Percentiles rank a stretch among this genome's conserved stretches.
phyloP scores from a whole-genome alignment of 768 basidiomycete species.

The Candolleomyces eurysporus region DNA sequence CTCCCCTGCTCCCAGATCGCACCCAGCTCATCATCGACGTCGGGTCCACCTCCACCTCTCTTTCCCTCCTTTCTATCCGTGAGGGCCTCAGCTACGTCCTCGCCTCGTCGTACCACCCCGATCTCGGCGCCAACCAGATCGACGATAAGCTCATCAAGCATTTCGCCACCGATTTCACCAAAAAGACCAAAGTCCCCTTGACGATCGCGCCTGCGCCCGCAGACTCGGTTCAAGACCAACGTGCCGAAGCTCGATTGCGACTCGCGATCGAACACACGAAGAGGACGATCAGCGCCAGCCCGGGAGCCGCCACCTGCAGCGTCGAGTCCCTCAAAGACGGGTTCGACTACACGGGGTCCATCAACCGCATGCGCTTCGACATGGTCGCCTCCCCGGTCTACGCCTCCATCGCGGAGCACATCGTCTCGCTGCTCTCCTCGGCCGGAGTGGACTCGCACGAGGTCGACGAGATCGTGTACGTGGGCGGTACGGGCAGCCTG shows the following conservation, averaged over 20 bases:
- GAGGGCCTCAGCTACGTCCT: constrained; percentile 71
- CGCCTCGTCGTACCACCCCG: constrained; percentile 45
- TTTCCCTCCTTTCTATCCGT: constrained; percentile 71
- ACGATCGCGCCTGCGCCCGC: constrained; percentile 59
- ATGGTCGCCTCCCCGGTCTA: constrained; percentile 63
- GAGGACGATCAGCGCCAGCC: constrained; percentile 83
- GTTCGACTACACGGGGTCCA: constrained; percentile 69
- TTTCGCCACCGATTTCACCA: constrained; percentile 95
- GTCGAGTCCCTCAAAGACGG: constrained; percentile 96
- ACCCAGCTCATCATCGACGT: constrained; percentile 82
- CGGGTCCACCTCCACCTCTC: constrained; percentile 68
- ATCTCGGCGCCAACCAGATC: constrained; percentile 66
- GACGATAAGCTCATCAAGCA: constrained; percentile 84
- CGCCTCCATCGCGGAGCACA: constrained; percentile 47
- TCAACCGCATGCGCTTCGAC: constrained; percentile 61
- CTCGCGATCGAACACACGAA: constrained; percentile 95
- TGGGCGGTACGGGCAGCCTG: constrained; percentile 71
- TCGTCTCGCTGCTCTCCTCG: constrained; percentile 49
- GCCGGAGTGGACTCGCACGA: constrained; percentile 60
- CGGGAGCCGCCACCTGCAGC: constrained; percentile 85
- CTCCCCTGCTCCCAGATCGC: constrained; percentile 50
- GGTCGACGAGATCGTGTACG: constrained; percentile 78
- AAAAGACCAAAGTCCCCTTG: constrained; percentile 84
- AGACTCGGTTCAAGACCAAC: constrained; percentile 52
- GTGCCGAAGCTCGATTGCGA: constrained; percentile 90